These are phyloP conservation scores for Pyrenopolyporus hunteri DNA, from an alignment of 495 filamentous ascomycete genomes.

Conservation along the genomic window DNA sequence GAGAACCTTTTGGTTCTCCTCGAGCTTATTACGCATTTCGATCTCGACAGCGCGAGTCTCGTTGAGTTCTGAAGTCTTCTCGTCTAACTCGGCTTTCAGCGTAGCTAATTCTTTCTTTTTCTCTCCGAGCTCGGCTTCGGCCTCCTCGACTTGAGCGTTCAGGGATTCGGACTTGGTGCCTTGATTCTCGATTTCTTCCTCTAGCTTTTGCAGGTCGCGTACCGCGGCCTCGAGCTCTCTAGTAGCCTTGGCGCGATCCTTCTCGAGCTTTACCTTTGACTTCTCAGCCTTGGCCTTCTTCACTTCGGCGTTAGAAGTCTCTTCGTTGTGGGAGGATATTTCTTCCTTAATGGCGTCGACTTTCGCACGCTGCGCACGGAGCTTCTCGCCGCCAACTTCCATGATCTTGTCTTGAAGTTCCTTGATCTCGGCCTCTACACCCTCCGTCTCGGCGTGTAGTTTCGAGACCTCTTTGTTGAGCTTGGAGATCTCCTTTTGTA, in stretches of 20 bases:
- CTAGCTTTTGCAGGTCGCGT: constrained; percentile 74
- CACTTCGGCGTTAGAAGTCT: constrained; percentile 83
- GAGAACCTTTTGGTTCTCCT: constrained; percentile 91
- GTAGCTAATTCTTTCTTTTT: constrained; percentile 81
- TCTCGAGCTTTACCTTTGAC: constrained; percentile 83
- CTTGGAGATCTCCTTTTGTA: constrained; percentile 78
- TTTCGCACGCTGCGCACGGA: constrained; percentile 87
- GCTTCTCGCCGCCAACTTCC: constrained; percentile 92
- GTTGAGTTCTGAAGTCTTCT: constrained; percentile 85
- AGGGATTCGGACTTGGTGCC: constrained; percentile 73
- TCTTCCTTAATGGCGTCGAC: constrained; percentile 93
- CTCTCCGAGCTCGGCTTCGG: constrained; percentile 75
- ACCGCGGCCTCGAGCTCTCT: constrained; percentile 75
- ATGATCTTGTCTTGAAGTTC: constrained; percentile 93
- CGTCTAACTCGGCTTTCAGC: constrained; percentile 84
- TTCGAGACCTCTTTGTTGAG: constrained; percentile 80
- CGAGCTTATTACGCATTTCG: constrained; percentile 97
- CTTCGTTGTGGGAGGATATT: constrained; percentile 77
- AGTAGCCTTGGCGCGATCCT: constrained; percentile 73
- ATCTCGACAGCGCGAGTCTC: constrained; percentile 90
- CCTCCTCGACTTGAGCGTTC: constrained; percentile 79
- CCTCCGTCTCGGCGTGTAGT: constrained; percentile 78
- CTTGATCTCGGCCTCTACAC: constrained; percentile 90
- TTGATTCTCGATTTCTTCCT: constrained; percentile 78
- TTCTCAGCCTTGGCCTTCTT: constrained; percentile 90